A percentile compares a stretch with the other conserved stretches of the same genome.
Conservation (phyloP, 305 asterid species). For the Salvia sclarea region DNA sequence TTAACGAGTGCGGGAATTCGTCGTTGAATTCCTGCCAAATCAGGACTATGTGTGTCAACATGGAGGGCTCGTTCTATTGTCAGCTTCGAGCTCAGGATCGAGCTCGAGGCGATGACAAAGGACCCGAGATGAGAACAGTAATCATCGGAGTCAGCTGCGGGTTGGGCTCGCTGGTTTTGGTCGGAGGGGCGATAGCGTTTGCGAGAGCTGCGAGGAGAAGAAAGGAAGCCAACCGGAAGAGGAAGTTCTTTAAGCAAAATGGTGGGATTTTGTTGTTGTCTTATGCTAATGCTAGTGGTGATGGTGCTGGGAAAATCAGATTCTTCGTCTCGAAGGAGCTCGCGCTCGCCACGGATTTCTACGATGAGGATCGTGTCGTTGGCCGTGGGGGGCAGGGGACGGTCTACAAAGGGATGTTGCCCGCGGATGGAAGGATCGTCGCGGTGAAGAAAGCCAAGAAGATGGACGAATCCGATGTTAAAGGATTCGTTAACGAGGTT, state of each 20-base stretch:
- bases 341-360: conserved; percentile 30
- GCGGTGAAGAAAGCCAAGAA: conserved; percentile 38
- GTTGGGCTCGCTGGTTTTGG: conserved; percentile 15
- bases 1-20: conserved; percentile 32
- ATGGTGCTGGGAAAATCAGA: conserved; percentile 13
- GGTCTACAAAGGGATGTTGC: conserved; percentile 33
- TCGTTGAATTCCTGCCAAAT: background rate
- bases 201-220: background rate
- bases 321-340: conserved; percentile 30
- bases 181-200: conserved; percentile 4
- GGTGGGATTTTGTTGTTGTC: conserved; percentile 11
- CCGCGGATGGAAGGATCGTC: conserved; percentile 30
- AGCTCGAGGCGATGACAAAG: no score
- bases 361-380: conserved; percentile 29
- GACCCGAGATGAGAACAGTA: background rate
- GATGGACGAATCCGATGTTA: conserved; percentile 32
- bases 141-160: background rate
- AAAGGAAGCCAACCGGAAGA: conserved; percentile 20
- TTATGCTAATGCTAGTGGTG: conserved; percentile 31
- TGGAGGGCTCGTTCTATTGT: no score
- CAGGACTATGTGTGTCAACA: background rate
- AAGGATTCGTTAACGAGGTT: conserved; percentile 40
- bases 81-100: no score
- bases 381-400: conserved; percentile 45
- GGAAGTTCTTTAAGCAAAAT: background rate